Conservation (phyloP, 2,329 filamentous ascomycete species). For the Aspergillus pseudotamarii region DNA sequence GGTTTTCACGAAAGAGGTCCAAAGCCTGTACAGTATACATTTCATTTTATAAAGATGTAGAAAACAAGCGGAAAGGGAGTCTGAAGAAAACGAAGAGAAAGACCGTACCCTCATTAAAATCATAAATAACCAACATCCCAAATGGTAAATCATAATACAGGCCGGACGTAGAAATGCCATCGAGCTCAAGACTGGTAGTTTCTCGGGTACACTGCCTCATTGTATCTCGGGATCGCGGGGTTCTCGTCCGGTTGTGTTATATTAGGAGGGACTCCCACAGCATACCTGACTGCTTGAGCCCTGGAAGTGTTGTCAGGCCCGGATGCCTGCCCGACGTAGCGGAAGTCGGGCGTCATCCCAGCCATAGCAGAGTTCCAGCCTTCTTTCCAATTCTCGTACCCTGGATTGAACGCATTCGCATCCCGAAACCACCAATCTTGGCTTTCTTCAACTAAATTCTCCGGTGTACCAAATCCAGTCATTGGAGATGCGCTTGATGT, state of each 20-base stretch:
- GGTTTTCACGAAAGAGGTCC: neutral
- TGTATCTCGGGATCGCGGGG: conserved; percentile 12
- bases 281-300: conserved; percentile 11
- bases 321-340: conserved; percentile 17
- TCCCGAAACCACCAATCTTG: conserved; percentile 68
- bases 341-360: conserved; percentile 14
- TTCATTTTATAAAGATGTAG: neutral
- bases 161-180: neutral
- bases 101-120: neutral
- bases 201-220: conserved; percentile 13
- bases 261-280: conserved; percentile 11
- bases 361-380: conserved; percentile 29
- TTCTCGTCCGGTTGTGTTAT: conserved; percentile 8
- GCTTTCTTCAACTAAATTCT: conserved; percentile 63
- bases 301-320: conserved; percentile 10
- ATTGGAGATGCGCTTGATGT: conserved; percentile 50
- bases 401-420: conserved; percentile 61
- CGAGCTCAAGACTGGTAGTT: conserved; percentile 12
- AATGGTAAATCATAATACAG: neutral
- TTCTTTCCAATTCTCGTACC: conserved; percentile 63
- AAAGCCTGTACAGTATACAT: neutral
- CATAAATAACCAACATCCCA: neutral
- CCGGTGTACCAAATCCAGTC: conserved; percentile 61
- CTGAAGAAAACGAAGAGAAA: neutral
- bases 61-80: neutral